Evolutionary conservation across 2,329 filamentous ascomycete species (phyloP).

Genomic region (Fusarium sp.): DNA sequence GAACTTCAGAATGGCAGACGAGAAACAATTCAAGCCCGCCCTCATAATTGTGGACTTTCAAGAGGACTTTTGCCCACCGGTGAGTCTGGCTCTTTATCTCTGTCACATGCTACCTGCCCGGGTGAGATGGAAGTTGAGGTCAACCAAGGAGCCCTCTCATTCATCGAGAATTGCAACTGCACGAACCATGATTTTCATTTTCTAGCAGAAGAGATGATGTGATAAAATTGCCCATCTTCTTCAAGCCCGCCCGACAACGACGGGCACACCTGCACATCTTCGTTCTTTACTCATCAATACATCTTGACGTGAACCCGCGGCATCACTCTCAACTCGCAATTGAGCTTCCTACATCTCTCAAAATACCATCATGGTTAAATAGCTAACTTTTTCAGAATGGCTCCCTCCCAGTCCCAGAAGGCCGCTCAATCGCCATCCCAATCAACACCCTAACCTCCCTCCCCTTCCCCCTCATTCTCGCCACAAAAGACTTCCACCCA

Average conservation of each 20-base stretch:
- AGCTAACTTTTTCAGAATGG: conserved; percentile 71
- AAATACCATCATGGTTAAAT: neutral
- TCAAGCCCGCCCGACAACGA: neutral
- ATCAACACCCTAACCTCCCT: conserved; percentile 81
- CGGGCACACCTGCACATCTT: neutral
- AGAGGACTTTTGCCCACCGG: conserved; percentile 94
- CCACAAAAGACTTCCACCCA: conserved; percentile 95
- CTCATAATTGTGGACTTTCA: conserved; percentile 87
- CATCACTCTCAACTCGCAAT: neutral
- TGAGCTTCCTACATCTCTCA: neutral
- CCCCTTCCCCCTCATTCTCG: conserved; percentile 80
- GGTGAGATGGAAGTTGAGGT: neutral
- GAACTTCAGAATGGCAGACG: neutral
- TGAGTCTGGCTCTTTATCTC: conserved; percentile 57
- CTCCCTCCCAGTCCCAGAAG: conserved; percentile 82
- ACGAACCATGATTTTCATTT: too few species aligned
- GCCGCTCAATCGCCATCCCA: conserved; percentile 74
- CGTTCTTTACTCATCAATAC: neutral
- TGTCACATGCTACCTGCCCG: neutral
- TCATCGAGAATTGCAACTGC: neutral
- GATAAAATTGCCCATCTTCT: neutral
- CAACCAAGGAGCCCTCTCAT: neutral
- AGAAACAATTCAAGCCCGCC: conserved; percentile 58
- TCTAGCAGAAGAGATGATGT: accelerated
- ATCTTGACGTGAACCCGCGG: neutral